Base-by-base conservation (phyloP, 305 asterid genomes). In the Fraxinus greggii region DNA sequence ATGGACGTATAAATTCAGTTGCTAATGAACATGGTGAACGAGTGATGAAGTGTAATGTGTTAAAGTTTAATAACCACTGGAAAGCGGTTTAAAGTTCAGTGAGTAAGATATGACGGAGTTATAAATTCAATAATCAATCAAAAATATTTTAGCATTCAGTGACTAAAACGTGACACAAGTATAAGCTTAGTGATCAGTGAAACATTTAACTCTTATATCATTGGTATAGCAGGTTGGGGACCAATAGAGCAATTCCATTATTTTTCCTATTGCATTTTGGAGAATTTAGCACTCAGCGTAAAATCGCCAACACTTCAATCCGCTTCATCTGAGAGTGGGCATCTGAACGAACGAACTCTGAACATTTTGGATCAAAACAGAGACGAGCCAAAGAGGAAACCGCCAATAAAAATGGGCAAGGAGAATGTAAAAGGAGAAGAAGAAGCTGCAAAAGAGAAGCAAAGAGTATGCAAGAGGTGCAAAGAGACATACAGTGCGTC, bases 381-480 rank as follows among this genome's bases (percentile, higher is more conserved):
- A 29, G 42, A 70, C 42, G 9, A 69, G 23, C 23, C 38, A 13
- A 2, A n/a, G 75, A 69, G 38, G 40, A 28, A 63, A 70, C 21
- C 1, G 75, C 23, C 10, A 70, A 17, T 13, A 70, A 17, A 70
- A 70, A 70, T 70, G 75, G 80, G 79, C 82, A 29, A 67, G 74
- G 74, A 12, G 19, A 67, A 67, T 4, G 19, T 70, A 32, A 28
- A 65, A 77, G 80, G 84, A 21, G 83, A 54, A 15, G 76, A 19
- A 29, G 78, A 76, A 45, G 84, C 78, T 74, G 81, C 45, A 17
- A 77, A 75, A 23, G 72, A 51, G 40, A 78, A n/a, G 32, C 81
- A 79, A 48, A 89, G 77, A 79, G 81, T 88, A 36, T 93, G 99
- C 90, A 91, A 77, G 83, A 90, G 95, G 84, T 95, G 99, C 93